Percentiles rank a stretch among this genome's conserved stretches.
Evolutionary conservation across 1,139 yeast species (phyloP).

Genomic region (Tardiomyces depauwii): DNA sequence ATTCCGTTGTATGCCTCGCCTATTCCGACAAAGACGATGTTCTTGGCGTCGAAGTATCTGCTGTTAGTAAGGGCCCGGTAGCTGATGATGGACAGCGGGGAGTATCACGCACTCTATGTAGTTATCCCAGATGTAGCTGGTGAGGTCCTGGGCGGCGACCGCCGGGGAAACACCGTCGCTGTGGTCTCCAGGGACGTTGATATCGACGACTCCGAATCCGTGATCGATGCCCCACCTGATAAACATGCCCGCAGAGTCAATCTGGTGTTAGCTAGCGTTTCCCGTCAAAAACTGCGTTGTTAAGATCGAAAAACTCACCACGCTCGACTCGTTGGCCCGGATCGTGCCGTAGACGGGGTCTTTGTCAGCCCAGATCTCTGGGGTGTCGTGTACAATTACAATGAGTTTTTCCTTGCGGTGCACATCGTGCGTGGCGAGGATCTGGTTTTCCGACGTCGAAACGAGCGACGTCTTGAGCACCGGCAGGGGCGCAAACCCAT

Average conservation of each 20-base stretch:
- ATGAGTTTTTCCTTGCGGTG: constrained; percentile 53
- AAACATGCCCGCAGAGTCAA: constrained; percentile 47
- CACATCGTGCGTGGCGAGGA: constrained; percentile 66
- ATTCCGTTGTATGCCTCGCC: constrained; percentile 87
- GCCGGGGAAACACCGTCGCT: constrained; percentile 27
- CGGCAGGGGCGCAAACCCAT: constrained; percentile 60
- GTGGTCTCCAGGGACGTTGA: constrained; percentile 48
- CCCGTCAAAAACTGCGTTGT: no score
- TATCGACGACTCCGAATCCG: constrained; percentile 71
- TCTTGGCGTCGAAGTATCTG: constrained; percentile 51
- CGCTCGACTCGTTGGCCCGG: constrained; percentile 56
- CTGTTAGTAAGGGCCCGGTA: no score
- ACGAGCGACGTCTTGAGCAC: constrained; percentile 37
- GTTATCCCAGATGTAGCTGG: constrained; percentile 83
- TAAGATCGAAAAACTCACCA: constrained; percentile 22
- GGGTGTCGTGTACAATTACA: constrained; percentile 79
- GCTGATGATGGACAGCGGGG: no score
- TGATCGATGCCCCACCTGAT: constrained; percentile 48
- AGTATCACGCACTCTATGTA: constrained; percentile 45
- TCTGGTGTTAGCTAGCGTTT: constrained; percentile 14
- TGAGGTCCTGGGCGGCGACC: constrained; percentile 62
- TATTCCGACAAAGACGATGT: constrained; percentile 71
- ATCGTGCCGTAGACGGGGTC: constrained; percentile 74
- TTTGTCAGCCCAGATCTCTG: constrained; percentile 83
- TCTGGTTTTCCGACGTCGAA: constrained; percentile 52